Evolutionary conservation across 169 alveolate species (phyloP).

Genomic region (Plasmodium gallinaceum): DNA sequence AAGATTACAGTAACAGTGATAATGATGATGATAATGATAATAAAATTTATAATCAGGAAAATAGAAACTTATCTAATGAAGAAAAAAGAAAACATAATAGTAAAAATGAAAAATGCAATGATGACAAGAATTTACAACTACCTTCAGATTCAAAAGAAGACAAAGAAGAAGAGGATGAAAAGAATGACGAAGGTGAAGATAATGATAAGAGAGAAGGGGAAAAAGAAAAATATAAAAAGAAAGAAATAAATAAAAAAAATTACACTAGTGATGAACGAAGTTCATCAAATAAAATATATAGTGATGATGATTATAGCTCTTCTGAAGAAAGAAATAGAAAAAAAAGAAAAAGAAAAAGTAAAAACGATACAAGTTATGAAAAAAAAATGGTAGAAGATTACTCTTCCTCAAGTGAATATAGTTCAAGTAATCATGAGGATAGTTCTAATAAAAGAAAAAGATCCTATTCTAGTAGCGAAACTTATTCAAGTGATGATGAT

Average conservation of each 20-base stretch:
- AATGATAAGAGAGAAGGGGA: background rate
- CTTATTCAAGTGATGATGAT: conserved; percentile 56
- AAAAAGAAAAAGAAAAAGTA: conserved; percentile 23
- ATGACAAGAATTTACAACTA: background rate
- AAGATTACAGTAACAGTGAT: background rate
- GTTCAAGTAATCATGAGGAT: conserved; percentile 26
- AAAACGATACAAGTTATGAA: conserved; percentile 13
- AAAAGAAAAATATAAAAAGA: background rate
- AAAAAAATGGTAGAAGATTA: conserved; percentile 15
- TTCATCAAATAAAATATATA: background rate
- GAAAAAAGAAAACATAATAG: background rate
- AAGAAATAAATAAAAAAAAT: background rate
- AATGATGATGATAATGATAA: conserved; percentile 11
- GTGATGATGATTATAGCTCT: background rate
- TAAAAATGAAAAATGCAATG: background rate
- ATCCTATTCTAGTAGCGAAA: conserved; percentile 21
- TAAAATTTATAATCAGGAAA: background rate
- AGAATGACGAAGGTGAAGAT: background rate
- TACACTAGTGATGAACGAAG: background rate
- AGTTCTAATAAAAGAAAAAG: conserved; percentile 15
- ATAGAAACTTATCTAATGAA: background rate
- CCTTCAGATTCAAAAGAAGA: background rate
- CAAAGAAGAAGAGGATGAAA: background rate
- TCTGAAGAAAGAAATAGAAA: conserved; percentile 21
- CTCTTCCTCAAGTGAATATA: conserved; percentile 14